Evolutionary conservation across 2,329 filamentous ascomycete genomes (phyloP).

Genomic region (Aureobasidium musti): DNA sequence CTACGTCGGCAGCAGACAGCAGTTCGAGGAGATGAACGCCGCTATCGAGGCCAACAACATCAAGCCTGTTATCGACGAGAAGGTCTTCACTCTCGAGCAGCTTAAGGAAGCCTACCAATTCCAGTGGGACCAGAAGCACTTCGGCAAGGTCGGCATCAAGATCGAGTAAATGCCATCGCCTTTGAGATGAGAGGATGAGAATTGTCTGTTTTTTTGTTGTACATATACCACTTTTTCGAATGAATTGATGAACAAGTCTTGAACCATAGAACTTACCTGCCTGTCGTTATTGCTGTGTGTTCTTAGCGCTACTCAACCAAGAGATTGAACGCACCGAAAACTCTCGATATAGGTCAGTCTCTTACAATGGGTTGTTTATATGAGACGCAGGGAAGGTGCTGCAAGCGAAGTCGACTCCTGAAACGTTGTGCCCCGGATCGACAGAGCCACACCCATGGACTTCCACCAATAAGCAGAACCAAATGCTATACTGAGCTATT

Average conservation of each 20-base stretch:
- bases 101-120: slow-evolving; percentile 54
- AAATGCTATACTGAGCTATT: not conserved
- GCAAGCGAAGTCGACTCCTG: slow-evolving; percentile 9
- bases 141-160: slow-evolving; percentile 47
- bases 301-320: no score
- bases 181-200: not conserved
- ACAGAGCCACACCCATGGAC: not conserved
- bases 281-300: no score
- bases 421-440: slow-evolving; percentile 23
- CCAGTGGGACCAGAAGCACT: slow-evolving; percentile 53
- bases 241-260: slow-evolving; percentile 18
- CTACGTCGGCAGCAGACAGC: slow-evolving; percentile 57
- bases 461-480: slow-evolving; percentile 16
- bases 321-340: no score
- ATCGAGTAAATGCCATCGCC: slow-evolving; percentile 38
- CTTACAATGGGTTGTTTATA: no score
- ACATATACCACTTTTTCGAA: slow-evolving; percentile 22
- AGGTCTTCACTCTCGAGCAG: slow-evolving; percentile 57
- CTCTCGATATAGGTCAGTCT: no score
- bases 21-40: slow-evolving; percentile 61
- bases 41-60: slow-evolving; percentile 62
- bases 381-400: not conserved
- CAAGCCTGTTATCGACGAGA: slow-evolving; percentile 60
- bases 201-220: slow-evolving; percentile 3
- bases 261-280: not conserved